Conservation (phyloP, 106 monocot genomes). For the Dendrobium chrysotoxum region DNA sequence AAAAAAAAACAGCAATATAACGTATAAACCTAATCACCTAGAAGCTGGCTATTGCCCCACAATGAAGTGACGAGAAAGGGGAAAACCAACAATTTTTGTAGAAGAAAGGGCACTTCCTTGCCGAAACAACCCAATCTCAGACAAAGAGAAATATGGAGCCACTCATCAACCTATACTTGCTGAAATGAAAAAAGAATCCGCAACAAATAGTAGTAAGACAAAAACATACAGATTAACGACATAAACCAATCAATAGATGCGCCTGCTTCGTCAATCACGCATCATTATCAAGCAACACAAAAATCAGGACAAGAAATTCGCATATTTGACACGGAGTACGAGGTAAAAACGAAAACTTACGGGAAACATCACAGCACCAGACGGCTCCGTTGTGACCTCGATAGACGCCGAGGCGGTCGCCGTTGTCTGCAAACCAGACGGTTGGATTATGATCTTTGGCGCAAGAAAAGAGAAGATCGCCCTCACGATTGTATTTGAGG, state of each 20-base stretch:
- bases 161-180: too few relatives aligned
- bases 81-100: background rate
- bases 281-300: background rate
- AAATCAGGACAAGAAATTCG: background rate
- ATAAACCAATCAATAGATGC: too few relatives aligned
- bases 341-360: constrained; percentile 19
- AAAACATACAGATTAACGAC: too few relatives aligned
- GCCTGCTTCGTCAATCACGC: background rate
- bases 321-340: background rate
- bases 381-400: constrained; percentile 94
- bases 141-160: too few relatives aligned
- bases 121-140: too few relatives aligned
- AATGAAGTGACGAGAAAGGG: background rate
- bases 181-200: too few relatives aligned
- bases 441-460: constrained; percentile 91
- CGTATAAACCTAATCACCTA: background rate
- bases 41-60: background rate
- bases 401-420: constrained; percentile 89
- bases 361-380: constrained; percentile 96
- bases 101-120: too few relatives aligned
- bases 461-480: constrained; percentile 95
- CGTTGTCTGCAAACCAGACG: constrained; percentile 94
- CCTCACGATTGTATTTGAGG: constrained; percentile 87
- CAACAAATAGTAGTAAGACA: too few relatives aligned
- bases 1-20: background rate